Conservation (phyloP, 495 filamentous ascomycete genomes). For the Talaromyces wortmannii region DNA sequence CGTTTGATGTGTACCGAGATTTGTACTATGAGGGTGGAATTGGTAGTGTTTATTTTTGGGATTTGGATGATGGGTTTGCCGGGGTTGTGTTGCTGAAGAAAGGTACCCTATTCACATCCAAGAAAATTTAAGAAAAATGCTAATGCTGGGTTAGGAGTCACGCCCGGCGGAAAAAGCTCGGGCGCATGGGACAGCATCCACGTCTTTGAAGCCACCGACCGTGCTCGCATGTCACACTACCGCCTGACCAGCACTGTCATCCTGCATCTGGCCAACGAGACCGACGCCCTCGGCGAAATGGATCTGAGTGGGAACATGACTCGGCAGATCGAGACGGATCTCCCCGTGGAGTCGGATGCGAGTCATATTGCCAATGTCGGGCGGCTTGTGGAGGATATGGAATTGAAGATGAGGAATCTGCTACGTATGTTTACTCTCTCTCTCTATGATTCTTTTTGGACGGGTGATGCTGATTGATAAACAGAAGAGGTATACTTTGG, state of each 20-base stretch:
- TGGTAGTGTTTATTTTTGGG: slow-evolving; percentile 95
- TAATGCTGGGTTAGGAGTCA: slow-evolving; percentile 37
- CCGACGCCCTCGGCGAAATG: slow-evolving; percentile 73
- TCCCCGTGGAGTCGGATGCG: slow-evolving; percentile 82
- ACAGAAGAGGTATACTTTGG: slow-evolving; percentile 97
- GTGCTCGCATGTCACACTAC: slow-evolving; percentile 87
- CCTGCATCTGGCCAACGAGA: slow-evolving; percentile 69
- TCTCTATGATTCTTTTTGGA: background rate
- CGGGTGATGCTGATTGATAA: background rate
- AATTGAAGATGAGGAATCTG: slow-evolving; percentile 98
- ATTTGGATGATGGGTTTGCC: slow-evolving; percentile 96
- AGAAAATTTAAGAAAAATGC: slow-evolving; percentile 2
- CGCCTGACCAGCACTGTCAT: slow-evolving; percentile 97
- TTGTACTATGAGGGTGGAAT: slow-evolving; percentile 98
- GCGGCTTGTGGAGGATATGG: slow-evolving; percentile 96
- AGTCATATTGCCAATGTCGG: slow-evolving; percentile 96
- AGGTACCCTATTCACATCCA: slow-evolving; percentile 36
- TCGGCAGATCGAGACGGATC: slow-evolving; percentile 83
- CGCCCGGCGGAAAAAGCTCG: slow-evolving; percentile 61
- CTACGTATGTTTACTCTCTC: slow-evolving; percentile 49
- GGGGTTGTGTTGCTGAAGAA: slow-evolving; percentile 96
- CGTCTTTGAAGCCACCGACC: slow-evolving; percentile 93
- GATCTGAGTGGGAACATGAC: slow-evolving; percentile 98
- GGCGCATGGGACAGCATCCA: slow-evolving; percentile 98
- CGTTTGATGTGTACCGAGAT: slow-evolving; percentile 94